phyloP scores from a whole-genome alignment of 1,284 basidiomycete species.

The Moesziomyces sp. region DNA sequence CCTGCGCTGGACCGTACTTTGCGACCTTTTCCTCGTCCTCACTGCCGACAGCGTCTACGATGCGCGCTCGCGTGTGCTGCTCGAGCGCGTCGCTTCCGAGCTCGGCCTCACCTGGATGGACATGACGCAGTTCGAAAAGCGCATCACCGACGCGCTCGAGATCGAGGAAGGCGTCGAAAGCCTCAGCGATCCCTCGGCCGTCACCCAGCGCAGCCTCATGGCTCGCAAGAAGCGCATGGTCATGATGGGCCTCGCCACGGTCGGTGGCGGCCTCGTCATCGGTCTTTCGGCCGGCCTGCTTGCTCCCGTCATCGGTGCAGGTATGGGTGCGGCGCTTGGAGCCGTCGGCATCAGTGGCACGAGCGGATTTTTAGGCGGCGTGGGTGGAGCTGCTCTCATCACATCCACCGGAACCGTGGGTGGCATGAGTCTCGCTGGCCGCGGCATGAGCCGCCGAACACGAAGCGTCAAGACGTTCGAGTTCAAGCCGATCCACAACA shows the following conservation, averaged over 20 bases:
- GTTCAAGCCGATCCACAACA: slow-evolving; percentile 67
- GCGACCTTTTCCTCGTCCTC: slow-evolving; percentile 66
- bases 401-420: slow-evolving; percentile 65
- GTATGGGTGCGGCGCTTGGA: slow-evolving; percentile 65
- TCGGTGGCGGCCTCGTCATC: slow-evolving; percentile 66
- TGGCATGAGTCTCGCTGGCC: slow-evolving; percentile 62
- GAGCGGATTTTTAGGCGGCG: slow-evolving; percentile 62
- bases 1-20: slow-evolving; percentile 66
- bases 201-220: slow-evolving; percentile 49
- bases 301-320: slow-evolving; percentile 65
- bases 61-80: slow-evolving; percentile 64
- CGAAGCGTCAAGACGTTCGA: slow-evolving; percentile 65
- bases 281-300: slow-evolving; percentile 65
- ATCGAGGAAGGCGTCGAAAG: slow-evolving; percentile 65
- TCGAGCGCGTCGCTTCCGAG: slow-evolving; percentile 61
- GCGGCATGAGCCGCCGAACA: slow-evolving; percentile 64
- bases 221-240: slow-evolving; percentile 59
- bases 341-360: slow-evolving; percentile 66
- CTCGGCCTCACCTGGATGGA: slow-evolving; percentile 67
- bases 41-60: slow-evolving; percentile 67
- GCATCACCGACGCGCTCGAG: slow-evolving; percentile 65
- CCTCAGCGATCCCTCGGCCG: slow-evolving; percentile 53
- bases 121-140: slow-evolving; percentile 67
- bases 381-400: slow-evolving; percentile 66
- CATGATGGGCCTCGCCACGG: slow-evolving; percentile 67